Base-by-base conservation (phyloP, 2,329 filamentous ascomycete species). In the Pseudogymnoascus sp. region DNA sequence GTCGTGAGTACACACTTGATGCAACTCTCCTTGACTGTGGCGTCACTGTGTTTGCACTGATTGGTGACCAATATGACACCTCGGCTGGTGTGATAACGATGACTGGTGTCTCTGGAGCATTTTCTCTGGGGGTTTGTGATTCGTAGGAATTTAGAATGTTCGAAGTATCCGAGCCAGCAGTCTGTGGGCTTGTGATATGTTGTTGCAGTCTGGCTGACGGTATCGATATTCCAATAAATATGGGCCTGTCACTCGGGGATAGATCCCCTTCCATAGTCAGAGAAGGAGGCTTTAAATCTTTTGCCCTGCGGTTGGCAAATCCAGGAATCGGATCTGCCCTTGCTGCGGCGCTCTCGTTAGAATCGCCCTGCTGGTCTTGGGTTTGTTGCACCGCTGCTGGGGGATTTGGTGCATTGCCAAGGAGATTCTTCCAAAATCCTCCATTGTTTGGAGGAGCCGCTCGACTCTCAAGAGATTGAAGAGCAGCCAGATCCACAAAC, bases 191-290 rank as follows among this genome's bases (percentile, higher is more conserved):
- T 71, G 82, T 76, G 69, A 77, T 79, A 70, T 75, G 82, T 43
- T 73, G 76, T 69, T 71, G 75, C 28, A 78, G 67, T 36, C 78
- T 76, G 54, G 83, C 81, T 13, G 84, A 82, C 2, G 88, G 83
- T 54, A 91, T 77, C 13, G 84, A 82, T 61, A 92, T 85, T 11
- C 88, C 88, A 68, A 91, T 92, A 45, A 89, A 81, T 65, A 92
- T 92, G 1, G 86, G 86, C n/a, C 85, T 80, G 69, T 89, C 85
- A 65, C 82, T 83, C 0, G 89, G 88, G 13, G 88, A 90, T 3
- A 90, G 78, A 66, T 85, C 84, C 64, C 68, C 68, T 13, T 39
- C 65, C 16, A 64, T 45, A 23, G 67, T 70, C 14, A 68, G 36
- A 39, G 45, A 36, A n/a, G 62, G 25, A 23, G 45, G 62, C 23